A percentile compares a stretch with the other conserved stretches of the same genome.
Conservation (phyloP, 1,139 yeast species). For the Hansenula sp. region DNA sequence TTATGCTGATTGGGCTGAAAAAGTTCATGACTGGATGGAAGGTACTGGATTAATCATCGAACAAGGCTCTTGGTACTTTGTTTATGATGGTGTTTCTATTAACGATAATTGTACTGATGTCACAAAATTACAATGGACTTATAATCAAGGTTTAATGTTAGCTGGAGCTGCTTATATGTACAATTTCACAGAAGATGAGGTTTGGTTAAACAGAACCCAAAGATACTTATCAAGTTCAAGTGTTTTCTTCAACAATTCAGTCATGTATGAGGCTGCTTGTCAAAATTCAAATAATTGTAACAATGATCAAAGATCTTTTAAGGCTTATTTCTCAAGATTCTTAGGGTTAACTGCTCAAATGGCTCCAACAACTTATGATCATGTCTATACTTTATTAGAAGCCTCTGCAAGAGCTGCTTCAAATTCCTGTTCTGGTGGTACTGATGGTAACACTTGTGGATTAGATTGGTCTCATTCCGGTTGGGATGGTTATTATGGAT, state of each 20-base stretch:
- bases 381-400: constrained; percentile 47
- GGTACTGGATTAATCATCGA: constrained; percentile 53
- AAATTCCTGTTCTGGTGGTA: constrained; percentile 77
- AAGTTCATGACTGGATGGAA: constrained; percentile 77
- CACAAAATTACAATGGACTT: constrained; percentile 74
- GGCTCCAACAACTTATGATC: constrained; percentile 57
- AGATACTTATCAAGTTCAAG: constrained; percentile 48
- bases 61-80: constrained; percentile 40
- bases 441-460: constrained; percentile 89
- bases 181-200: constrained; percentile 62
- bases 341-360: constrained; percentile 70
- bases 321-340: constrained; percentile 75
- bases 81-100: constrained; percentile 76
- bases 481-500: constrained; percentile 85
- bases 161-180: constrained; percentile 82
- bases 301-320: constrained; percentile 87
- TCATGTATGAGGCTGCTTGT: constrained; percentile 83
- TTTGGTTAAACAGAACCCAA: constrained; percentile 63
- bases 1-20: constrained; percentile 77
- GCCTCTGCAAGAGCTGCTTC: constrained; percentile 80
- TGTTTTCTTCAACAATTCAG: constrained; percentile 54
- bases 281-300: constrained; percentile 62
- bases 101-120: constrained; percentile 57
- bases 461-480: constrained; percentile 62
- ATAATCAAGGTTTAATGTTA: constrained; percentile 78